Evolutionary conservation across 2,329 filamentous ascomycete genomes (phyloP).

Genomic region (Aspergillus calidoustus): DNA sequence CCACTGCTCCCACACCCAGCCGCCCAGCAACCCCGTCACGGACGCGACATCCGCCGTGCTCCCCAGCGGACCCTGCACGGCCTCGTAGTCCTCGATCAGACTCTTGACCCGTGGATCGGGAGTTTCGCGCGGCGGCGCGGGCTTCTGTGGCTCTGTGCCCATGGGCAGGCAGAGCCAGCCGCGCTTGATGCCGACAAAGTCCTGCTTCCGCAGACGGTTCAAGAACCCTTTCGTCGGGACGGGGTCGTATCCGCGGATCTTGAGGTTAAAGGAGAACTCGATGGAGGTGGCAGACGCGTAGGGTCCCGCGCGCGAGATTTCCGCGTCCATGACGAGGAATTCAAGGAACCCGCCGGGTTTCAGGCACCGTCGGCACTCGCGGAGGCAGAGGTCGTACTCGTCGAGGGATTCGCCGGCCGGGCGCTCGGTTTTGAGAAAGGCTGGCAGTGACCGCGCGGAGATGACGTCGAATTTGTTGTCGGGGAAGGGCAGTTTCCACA

Average conservation of each 20-base stretch:
- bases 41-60: conserved; percentile 73
- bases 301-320: conserved; percentile 83
- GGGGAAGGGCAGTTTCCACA: conserved; percentile 83
- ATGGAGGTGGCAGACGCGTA: conserved; percentile 80
- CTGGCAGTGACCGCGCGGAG: conserved; percentile 84
- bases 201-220: conserved; percentile 70
- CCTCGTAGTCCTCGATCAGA: conserved; percentile 58
- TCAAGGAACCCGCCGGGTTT: conserved; percentile 94
- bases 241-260: conserved; percentile 88
- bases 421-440: conserved; percentile 71
- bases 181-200: conserved; percentile 80
- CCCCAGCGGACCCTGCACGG: conserved; percentile 60
- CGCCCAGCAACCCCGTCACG: conserved; percentile 80
- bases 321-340: conserved; percentile 86
- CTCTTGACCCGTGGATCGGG: conserved; percentile 43
- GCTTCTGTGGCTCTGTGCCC: conserved; percentile 59
- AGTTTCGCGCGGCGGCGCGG: conserved; percentile 49
- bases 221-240: conserved; percentile 81
- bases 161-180: conserved; percentile 90
- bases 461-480: conserved; percentile 88
- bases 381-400: conserved; percentile 84
- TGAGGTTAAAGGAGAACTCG: conserved; percentile 89
- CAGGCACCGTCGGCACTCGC: conserved; percentile 86
- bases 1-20: conserved; percentile 97
- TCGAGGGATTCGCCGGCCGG: conserved; percentile 71